Evolutionary conservation across 176 grass and related monocot genomes (phyloP), one percentile per base, ranked within the genome.

Genomic region (Zoysia japonica): DNA sequence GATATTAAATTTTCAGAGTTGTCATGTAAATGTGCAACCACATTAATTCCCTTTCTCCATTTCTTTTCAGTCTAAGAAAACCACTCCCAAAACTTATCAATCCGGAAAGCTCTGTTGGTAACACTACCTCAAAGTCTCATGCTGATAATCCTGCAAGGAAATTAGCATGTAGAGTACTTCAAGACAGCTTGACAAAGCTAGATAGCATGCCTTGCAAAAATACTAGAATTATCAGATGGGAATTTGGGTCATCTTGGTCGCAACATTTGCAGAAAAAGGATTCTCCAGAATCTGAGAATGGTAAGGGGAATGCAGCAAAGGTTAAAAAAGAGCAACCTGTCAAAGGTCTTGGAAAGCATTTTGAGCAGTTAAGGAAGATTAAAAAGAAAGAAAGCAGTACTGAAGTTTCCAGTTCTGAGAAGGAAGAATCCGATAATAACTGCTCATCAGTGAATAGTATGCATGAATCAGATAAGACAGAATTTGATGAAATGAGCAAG

Each of bases 311-410:
- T 46, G 48, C 19, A 41, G 73, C 67, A 85, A 81, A 81, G 48
- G 65, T 64, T 89, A 57, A 84, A 44, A 83, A 79, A 83, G 90
- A 90, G 82, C 50, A 84, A 82, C 39, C 84, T 88, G 74, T 99
- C 44, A 99, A 89, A 85, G 96, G 96, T 87, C 92, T 99, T 62
- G 96, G 96, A 68, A 89, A 88, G 73, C 80, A 94, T 88, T 95
- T 98, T 69, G 96, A 90, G 72, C 87, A 90, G 52, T 68, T 99
- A 82, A 86, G 86, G 82, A 96, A 88, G 82, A 82, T 96, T 79
- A 95, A 93, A 85, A 97, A 88, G 94, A 98, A 87, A 78, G 85
- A 68, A 68, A 72, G 80, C 57, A 44, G 67, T 42, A 45, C 11
- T 70, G 67, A 83, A 53, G 75, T 20, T 83, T 72, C 62, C 52